Evolutionary conservation across 306 rosid species (phyloP), one percentile per base, ranked within the genome.

Genomic region (Vigna radiata): DNA sequence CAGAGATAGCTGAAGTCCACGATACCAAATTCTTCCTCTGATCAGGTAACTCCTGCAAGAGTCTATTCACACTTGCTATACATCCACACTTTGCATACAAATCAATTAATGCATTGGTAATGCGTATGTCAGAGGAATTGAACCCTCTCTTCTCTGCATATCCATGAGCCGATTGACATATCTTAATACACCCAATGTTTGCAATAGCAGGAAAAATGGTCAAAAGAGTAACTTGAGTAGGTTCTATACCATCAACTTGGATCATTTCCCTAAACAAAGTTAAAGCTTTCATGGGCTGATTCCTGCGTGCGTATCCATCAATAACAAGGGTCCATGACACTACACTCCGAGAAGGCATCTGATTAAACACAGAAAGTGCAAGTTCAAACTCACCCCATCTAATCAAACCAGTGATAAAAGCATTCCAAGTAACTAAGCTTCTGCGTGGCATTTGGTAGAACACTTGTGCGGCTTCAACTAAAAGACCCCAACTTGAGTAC

Each of bases 11-110:
- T 29, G 43, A 60, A 29, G 67, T 60, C 43, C 67, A 60, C 15
- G 67, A 29, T 60, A 60, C 67, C 21, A 60, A 29, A 31, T 60
- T 60, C 41, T 31, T 60, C 65, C 43, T 60, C 12, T 60, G 43
- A 60, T 15, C 43, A 29, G 41, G 67, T 60, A 60, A 29, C 67
- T 60, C 67, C 43, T 60, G 19, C 21, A 60, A 60, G 41, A 60
- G 29, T 60, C 19, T 60, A 60, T 9, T 60, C 44, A 60, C 1
- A 27, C 67, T 60, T 11, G 11, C 41, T 29, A 31, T 60, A 21
- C 43, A 15, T 60, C 67, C 67, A 60, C 67, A 29, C 67, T 60
- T 60, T 5, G 67, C 67, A 60, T 60, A 60, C 67, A 60, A 60
- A 29, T 29, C 67, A 29, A 31, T 29, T 29, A 60, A 60, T 29